These are phyloP conservation scores for Eutrema heterophyllum DNA, from an alignment of 345 rosid genomes.

Conservation along the genomic window DNA sequence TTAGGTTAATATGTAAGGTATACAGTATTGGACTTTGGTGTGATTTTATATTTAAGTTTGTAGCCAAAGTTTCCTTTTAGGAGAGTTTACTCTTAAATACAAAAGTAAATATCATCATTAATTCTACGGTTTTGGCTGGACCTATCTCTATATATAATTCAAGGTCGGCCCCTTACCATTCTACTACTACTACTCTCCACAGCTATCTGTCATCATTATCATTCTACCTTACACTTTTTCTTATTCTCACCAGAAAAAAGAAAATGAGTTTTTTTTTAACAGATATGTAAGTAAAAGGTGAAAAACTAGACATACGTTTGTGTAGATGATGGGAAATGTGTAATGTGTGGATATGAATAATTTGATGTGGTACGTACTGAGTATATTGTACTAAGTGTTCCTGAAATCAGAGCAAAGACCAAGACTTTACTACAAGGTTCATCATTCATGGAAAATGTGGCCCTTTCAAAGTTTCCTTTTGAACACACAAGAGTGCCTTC, in stretches of 20 bases:
- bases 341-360: conserved; percentile 24
- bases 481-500: conserved; percentile 17
- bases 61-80: neutral
- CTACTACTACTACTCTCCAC: conserved; percentile 5
- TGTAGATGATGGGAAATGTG: conserved; percentile 16
- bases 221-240: conserved; percentile 5
- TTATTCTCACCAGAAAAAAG: neutral
- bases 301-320: conserved; percentile 3
- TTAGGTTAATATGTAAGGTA: neutral
- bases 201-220: conserved; percentile 24
- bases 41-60: neutral
- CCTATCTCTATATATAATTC: conserved; percentile 10
- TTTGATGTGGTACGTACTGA: conserved; percentile 19
- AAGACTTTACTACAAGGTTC: conserved; percentile 7
- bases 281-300: neutral
- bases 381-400: conserved; percentile 23
- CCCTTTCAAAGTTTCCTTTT: conserved; percentile 16
- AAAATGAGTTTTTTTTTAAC: neutral
- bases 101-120: conserved; percentile 13
- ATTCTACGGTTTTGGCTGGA: conserved; percentile 23
- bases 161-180: conserved; percentile 25
- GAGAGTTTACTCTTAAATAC: neutral
- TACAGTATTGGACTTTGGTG: neutral
- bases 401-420: conserved; percentile 16
- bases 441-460: conserved; percentile 3